Conservation (phyloP, 257 asterid genomes). For the Rehmannia glutinosa region DNA sequence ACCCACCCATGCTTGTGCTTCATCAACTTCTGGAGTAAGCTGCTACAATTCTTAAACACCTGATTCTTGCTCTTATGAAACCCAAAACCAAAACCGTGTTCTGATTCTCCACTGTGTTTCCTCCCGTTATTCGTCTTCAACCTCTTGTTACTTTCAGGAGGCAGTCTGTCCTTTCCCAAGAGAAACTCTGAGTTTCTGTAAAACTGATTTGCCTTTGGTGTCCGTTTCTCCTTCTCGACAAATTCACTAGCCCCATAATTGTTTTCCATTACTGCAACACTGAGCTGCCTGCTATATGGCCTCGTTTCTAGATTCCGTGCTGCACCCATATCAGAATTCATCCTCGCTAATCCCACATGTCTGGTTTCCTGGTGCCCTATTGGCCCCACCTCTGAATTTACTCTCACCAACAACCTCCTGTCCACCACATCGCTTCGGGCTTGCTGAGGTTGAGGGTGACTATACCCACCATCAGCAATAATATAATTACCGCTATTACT, state of each 20-base stretch:
- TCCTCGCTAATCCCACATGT: slow-evolving; percentile 26
- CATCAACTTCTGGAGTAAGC: slow-evolving; percentile 70
- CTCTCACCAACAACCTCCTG: slow-evolving; percentile 36
- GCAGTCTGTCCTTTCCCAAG: slow-evolving; percentile 71
- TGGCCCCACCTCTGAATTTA: slow-evolving; percentile 33
- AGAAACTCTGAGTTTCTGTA: slow-evolving; percentile 77
- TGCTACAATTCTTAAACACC: slow-evolving; percentile 53
- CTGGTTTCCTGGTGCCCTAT: slow-evolving; percentile 25
- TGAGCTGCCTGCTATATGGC: slow-evolving; percentile 50
- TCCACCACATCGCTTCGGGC: slow-evolving; percentile 13
- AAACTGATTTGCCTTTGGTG: slow-evolving; percentile 73
- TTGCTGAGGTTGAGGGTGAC: slow-evolving; percentile 30
- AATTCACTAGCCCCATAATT: slow-evolving; percentile 27
- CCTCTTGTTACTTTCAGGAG: slow-evolving; percentile 65
- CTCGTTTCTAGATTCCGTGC: slow-evolving; percentile 37
- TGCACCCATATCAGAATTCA: slow-evolving; percentile 41
- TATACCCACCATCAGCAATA: slow-evolving; percentile 27
- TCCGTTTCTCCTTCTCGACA: slow-evolving; percentile 76
- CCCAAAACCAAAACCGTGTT: slow-evolving; percentile 29
- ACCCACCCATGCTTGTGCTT: slow-evolving; percentile 82
- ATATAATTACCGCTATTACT: slow-evolving; percentile 20
- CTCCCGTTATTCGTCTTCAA: slow-evolving; percentile 53
- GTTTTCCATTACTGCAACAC: slow-evolving; percentile 47
- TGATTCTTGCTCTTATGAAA: slow-evolving; percentile 39
- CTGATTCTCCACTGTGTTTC: slow-evolving; percentile 33